Base-by-base conservation (phyloP, 345 rosid genomes). In the Euclidium syriacum region DNA sequence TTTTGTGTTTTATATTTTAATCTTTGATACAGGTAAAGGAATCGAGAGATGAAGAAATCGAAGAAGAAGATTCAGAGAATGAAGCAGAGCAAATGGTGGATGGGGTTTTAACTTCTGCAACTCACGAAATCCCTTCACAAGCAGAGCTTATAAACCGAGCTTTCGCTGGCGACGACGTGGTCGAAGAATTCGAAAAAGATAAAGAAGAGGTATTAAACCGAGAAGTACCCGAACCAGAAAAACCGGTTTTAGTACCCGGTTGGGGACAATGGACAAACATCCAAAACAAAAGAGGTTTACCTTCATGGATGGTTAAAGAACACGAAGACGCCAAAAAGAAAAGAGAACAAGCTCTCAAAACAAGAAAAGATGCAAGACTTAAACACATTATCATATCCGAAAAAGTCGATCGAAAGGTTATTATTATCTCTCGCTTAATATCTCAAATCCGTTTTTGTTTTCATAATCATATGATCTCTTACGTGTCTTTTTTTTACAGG, bases 91-190 rank as follows among this genome's bases (percentile, higher is more conserved):
- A 77, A 68, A 87, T 89, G 94, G 81, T 87, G 49, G 99, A 90
- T 70, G 97, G 88, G 47, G 61, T 82, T 39, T 73, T 87, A 55
- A 76, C 98, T 19, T 75, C 83, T 4, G 81, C 72, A 40, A 62
- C 86, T 6, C 87, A 75, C 76, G 77, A 78, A 53, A 88, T 90
- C 59, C 97, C 95, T 65, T 90, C 96, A 53, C 99, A 90, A 75
- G 94, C 75, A 15, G 99, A 94, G 67, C 96, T 90, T 65, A 75
- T 90, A 41, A 85, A 50, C 51, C 84, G 78, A 42, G 96, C 95
- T 67, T 94, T 94, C 77, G 97, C 99, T 2, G 99, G 97, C 33
- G 96, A 90, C 73, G 88, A 94, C 35, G 97, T 90, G 17, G 81
- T 70, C 33, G 91, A 83, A 10, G 96, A 90, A 58, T 94, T 94